These are phyloP conservation scores for Rhodomyrtus psidioides DNA, from an alignment of 441 rosid species.

Conservation along the genomic window DNA sequence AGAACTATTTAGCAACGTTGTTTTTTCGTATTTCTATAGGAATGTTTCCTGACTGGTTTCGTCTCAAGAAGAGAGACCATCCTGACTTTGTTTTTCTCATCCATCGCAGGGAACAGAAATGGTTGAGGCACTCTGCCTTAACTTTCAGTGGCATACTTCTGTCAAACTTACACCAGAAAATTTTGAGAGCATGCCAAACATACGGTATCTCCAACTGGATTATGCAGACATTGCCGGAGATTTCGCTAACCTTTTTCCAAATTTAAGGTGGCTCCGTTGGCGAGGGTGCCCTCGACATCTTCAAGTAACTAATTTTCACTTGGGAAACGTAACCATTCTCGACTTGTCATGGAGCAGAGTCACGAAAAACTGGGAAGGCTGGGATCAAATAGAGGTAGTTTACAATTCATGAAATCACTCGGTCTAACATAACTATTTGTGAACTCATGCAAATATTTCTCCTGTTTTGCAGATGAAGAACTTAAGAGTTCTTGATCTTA, in stretches of 20 bases:
- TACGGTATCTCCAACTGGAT: background rate
- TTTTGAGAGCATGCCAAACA: background rate
- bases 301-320: accelerated
- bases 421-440: accelerated
- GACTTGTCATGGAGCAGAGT: background rate
- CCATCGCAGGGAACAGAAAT: background rate
- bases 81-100: background rate
- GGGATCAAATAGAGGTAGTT: background rate
- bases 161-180: background rate
- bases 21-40: too few species aligned
- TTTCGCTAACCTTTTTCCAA: accelerated
- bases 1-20: background rate
- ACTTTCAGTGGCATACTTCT: background rate
- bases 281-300: background rate
- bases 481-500: background rate
- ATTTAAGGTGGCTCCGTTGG: background rate
- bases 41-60: accelerated
- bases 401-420: accelerated
- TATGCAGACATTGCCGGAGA: background rate
- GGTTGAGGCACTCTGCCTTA: background rate
- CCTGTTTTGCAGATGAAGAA: background rate
- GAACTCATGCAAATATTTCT: background rate
- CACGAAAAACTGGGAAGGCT: background rate
- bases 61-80: accelerated
- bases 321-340: background rate